Evolutionary conservation across 495 filamentous ascomycete genomes (phyloP).

Genomic region (Xylona heveae): DNA sequence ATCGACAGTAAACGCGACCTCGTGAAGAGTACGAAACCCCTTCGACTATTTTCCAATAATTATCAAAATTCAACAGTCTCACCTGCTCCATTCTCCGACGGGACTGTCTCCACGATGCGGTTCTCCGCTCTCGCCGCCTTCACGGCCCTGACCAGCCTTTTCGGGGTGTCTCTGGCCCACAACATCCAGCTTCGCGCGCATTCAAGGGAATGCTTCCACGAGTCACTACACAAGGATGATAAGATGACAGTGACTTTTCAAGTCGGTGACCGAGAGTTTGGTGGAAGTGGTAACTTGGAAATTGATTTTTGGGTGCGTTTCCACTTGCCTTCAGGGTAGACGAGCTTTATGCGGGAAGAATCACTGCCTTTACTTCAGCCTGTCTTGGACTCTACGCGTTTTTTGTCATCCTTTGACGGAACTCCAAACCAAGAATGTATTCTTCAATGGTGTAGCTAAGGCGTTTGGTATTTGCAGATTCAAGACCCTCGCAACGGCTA

Average conservation of each 20-base stretch:
- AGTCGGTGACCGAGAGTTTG: slow-evolving; percentile 92
- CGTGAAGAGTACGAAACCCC: too few relatives aligned
- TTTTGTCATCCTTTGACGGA: too few relatives aligned
- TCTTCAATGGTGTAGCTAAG: neutral
- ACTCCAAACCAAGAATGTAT: too few relatives aligned
- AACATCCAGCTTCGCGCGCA: slow-evolving; percentile 88
- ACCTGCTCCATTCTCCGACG: slow-evolving; percentile 1
- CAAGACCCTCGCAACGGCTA: slow-evolving; percentile 55
- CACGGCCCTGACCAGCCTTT: slow-evolving; percentile 37
- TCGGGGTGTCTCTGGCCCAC: slow-evolving; percentile 50
- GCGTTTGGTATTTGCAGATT: slow-evolving; percentile 32
- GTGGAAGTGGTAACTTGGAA: slow-evolving; percentile 81
- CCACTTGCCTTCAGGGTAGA: neutral
- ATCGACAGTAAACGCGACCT: too few relatives aligned
- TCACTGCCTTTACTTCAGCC: neutral
- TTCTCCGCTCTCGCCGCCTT: too few relatives aligned
- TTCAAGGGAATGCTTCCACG: slow-evolving; percentile 92
- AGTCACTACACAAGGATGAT: slow-evolving; percentile 77
- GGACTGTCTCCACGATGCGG: too few relatives aligned
- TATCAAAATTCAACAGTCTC: slow-evolving; percentile 1
- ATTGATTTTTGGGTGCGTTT: slow-evolving; percentile 88
- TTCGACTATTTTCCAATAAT: neutral
- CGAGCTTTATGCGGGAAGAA: neutral
- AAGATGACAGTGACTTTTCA: slow-evolving; percentile 98
- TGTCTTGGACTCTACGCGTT: too few relatives aligned